Conservation (phyloP, 805 yeast genomes). For the Yarrowia keelungensis region DNA sequence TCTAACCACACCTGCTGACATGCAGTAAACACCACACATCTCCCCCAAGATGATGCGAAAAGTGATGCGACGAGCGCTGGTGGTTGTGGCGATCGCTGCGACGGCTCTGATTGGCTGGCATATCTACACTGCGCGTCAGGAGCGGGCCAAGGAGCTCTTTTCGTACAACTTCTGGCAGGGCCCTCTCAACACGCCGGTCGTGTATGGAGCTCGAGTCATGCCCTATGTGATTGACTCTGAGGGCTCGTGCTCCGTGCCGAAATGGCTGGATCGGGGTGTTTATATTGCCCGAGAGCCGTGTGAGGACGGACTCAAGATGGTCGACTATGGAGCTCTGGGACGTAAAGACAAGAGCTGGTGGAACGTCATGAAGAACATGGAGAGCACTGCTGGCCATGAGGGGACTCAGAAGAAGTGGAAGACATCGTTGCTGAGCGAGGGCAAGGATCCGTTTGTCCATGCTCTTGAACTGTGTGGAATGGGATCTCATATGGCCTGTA, state of each 20-base stretch:
- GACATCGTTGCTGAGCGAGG: neutral
- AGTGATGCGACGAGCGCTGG: no score
- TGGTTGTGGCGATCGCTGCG: neutral
- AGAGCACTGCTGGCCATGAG: neutral
- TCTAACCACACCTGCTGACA: no score
- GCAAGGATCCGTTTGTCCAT: neutral
- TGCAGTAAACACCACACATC: no score
- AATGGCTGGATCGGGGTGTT: slow-evolving; percentile 6
- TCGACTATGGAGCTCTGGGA: neutral
- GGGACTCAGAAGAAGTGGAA: neutral
- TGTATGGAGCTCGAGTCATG: slow-evolving; percentile 10
- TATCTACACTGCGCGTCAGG: neutral
- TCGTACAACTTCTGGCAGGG: neutral
- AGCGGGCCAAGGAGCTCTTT: no score
- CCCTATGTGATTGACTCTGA: slow-evolving; percentile 3
- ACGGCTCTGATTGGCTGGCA: neutral
- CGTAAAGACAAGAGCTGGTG: neutral
- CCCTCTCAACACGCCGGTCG: neutral
- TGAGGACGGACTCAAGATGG: slow-evolving; percentile 2
- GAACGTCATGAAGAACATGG: neutral
- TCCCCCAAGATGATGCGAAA: no score
- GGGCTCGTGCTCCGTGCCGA: slow-evolving; percentile 4
- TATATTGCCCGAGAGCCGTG: neutral
- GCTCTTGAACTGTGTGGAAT: neutral
- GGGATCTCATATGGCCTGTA: slow-evolving; percentile 5